A percentile compares a stretch with the other conserved stretches of the same genome.
Evolutionary conservation across 2,329 filamentous ascomycete genomes (phyloP).

Genomic region (Nothophaeocryptopus gaeumannii): DNA sequence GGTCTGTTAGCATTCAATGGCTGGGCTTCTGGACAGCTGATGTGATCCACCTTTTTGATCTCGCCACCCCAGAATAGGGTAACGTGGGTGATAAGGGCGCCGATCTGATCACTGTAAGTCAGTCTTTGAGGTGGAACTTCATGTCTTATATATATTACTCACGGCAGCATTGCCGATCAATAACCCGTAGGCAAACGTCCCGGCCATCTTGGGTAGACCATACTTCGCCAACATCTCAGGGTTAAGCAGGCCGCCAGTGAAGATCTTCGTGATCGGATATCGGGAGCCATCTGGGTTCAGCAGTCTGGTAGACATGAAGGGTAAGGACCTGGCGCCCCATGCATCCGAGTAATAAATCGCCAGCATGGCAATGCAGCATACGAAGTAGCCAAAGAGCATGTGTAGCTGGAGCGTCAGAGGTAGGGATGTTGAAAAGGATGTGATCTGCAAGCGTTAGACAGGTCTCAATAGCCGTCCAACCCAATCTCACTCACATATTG

Average conservation of each 20-base stretch:
- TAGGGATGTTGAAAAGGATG: slow-evolving; percentile 52
- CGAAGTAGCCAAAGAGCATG: slow-evolving; percentile 44
- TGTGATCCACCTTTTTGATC: slow-evolving; percentile 32
- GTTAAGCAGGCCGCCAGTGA: slow-evolving; percentile 44
- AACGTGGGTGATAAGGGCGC: slow-evolving; percentile 53
- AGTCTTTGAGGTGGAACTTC: background rate
- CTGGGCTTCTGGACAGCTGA: no score
- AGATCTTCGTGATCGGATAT: slow-evolving; percentile 41
- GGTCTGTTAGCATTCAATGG: no score
- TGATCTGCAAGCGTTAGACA: slow-evolving; percentile 43
- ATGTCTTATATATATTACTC: background rate
- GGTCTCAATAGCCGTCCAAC: background rate
- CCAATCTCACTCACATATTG: slow-evolving; percentile 41
- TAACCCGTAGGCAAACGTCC: slow-evolving; percentile 45
- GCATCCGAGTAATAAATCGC: slow-evolving; percentile 52
- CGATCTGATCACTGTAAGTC: slow-evolving; percentile 39
- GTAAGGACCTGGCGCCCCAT: slow-evolving; percentile 48
- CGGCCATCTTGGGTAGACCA: slow-evolving; percentile 50
- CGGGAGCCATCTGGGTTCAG: slow-evolving; percentile 39
- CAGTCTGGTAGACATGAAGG: slow-evolving; percentile 56
- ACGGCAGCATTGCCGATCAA: slow-evolving; percentile 57
- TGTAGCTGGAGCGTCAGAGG: slow-evolving; percentile 50
- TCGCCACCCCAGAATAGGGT: slow-evolving; percentile 57
- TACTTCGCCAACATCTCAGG: slow-evolving; percentile 41
- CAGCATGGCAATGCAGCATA: slow-evolving; percentile 52